These are phyloP conservation scores for Penicillium sp. DNA, from an alignment of 2,329 filamentous ascomycete genomes.

Conservation along the genomic window DNA sequence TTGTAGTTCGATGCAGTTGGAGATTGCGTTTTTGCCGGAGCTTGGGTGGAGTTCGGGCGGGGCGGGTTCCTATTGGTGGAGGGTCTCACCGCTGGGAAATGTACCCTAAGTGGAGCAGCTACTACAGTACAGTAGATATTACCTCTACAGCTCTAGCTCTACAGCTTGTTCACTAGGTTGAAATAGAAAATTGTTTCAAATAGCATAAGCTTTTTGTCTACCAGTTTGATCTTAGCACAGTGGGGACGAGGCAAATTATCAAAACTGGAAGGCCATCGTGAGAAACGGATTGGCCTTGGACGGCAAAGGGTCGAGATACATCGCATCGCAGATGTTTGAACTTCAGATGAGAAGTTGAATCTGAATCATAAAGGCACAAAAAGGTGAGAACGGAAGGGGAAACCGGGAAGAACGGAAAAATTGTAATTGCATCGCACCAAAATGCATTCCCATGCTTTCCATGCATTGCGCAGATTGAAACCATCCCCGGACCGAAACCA, in stretches of 20 bases:
- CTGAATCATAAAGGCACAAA: background rate
- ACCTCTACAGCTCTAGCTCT: too few species aligned
- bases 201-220: background rate
- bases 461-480: conserved; percentile 3
- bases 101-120: background rate
- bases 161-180: too few species aligned
- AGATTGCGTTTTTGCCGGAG: background rate
- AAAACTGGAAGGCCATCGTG: too few species aligned
- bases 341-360: background rate
- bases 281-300: too few species aligned
- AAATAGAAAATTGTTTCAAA: too few species aligned
- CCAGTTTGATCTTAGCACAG: too few species aligned
- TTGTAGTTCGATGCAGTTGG: background rate
- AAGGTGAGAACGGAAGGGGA: background rate
- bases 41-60: background rate
- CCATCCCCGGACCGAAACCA: conserved; percentile 8
- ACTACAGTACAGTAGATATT: too few species aligned
- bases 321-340: too few species aligned
- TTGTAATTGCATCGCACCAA: conserved; percentile 1
- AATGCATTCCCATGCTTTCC: conserved; percentile 2
- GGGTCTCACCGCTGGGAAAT: background rate
- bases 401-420: background rate
- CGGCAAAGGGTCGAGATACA: too few species aligned
- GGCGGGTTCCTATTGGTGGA: background rate
- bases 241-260: too few species aligned